Percentiles rank a stretch among this genome's conserved stretches.
Conservation (phyloP, 495 filamentous ascomycete species). For the Lentithecium fluviatile region DNA sequence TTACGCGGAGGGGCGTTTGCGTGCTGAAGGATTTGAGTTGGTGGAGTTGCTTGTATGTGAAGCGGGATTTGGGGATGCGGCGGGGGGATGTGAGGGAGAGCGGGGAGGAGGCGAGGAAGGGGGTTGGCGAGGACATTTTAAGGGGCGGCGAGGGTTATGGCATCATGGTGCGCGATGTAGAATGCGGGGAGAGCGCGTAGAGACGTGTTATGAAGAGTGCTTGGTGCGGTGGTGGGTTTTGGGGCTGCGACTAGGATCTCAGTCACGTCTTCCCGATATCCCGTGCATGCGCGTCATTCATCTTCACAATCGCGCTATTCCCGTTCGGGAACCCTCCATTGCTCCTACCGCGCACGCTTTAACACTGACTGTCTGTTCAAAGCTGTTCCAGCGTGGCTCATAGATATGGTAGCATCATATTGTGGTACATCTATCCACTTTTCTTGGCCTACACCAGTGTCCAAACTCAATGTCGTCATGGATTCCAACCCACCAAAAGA, state of each 20-base stretch:
- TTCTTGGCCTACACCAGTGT: no score
- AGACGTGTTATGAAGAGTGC: not conserved
- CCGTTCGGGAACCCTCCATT: not conserved
- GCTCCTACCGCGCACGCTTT: not conserved
- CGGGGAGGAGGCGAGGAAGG: slow-evolving; percentile 40
- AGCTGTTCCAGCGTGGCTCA: not conserved
- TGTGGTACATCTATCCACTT: not conserved
- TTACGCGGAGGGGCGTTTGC: slow-evolving; percentile 75
- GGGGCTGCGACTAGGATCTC: slow-evolving; percentile 2
- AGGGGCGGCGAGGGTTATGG: slow-evolving; percentile 1
- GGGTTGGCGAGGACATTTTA: slow-evolving; percentile 39
- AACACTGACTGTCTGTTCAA: not conserved
- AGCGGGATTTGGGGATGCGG: slow-evolving; percentile 53
- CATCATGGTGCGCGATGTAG: not conserved
- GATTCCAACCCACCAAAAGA: no score
- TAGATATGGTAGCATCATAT: not conserved
- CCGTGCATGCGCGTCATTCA: slow-evolving; percentile 31
- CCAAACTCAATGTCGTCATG: slow-evolving; percentile 19
- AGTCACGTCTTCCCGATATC: slow-evolving; percentile 24
- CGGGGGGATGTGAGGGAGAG: slow-evolving; percentile 19
- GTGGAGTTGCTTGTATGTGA: slow-evolving; percentile 79
- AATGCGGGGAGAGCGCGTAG: not conserved
- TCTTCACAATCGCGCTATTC: not conserved
- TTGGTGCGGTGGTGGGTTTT: not conserved
- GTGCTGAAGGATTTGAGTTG: slow-evolving; percentile 70